Base-by-base conservation (phyloP, 2,329 filamentous ascomycete species). In the Endoconidiophora laricicola region DNA sequence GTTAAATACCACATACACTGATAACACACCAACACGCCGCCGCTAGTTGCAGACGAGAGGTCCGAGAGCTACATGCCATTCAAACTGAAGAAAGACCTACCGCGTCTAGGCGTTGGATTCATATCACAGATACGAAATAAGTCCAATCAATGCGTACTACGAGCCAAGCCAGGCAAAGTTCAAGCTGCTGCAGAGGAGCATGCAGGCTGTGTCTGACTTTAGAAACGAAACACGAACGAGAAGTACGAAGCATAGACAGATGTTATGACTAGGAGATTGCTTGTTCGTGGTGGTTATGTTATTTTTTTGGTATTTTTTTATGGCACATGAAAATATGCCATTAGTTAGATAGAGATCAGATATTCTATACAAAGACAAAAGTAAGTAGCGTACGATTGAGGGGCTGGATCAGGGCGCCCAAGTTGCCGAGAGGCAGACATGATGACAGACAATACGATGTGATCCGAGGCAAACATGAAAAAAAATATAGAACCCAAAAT, bases 401-500 rank as follows among this genome's bases (percentile, higher is more conserved):
- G 45, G 41, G 41, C 50, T 52, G 50, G 50, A 52, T 48, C 50
- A 44, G 50, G 16, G 41, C 16, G 12, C 41, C 50, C 50, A 44
- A 44, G 41, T 48, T 52, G 50, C 50, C 50, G 44, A 52, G 33
- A 52, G 50, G 50, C 50, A 52, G 50, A 52, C 50, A 52, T 24
- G 45, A 52, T 45, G 45, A 47, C 16, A 52, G 40, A 52, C 50
- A 48, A 24, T 52, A 52, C 50, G 45, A 52, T 48, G 46, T 47
- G 45, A 47, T 48, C 41, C 50, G 38, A 22, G 50, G 50, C 50
- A 52, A 52, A 52, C 46, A 29, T 43, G n/a, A 52, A 46, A 33
- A 24, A 46, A 39, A 14, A 38, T 12, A 29, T 20, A 33, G 41
- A 45, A 43, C 39, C 22, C 20, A 33, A 44, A 20, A 45, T n/a